phyloP scores from a whole-genome alignment of 2,329 filamentous ascomycete genomes.

The Ascochyta pisi region DNA sequence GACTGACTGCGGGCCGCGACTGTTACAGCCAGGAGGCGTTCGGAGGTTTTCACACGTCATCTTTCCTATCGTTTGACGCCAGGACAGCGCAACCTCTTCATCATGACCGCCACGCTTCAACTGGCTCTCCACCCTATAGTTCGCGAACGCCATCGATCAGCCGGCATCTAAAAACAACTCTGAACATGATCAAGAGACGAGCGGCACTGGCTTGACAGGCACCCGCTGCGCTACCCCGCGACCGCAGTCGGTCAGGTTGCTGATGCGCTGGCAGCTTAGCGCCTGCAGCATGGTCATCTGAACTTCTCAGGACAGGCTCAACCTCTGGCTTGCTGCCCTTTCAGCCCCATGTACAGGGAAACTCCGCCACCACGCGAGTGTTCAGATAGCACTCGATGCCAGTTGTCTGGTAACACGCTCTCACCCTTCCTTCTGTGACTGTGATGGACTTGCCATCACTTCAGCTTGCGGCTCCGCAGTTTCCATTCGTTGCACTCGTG shows the following conservation, averaged over 20 bases:
- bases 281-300: slow-evolving; percentile 48
- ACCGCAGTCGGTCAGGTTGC: slow-evolving; percentile 42
- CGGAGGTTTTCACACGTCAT: slow-evolving; percentile 15
- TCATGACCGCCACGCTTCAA: not conserved
- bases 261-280: slow-evolving; percentile 50
- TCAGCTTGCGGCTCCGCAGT: slow-evolving; percentile 29
- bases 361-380: slow-evolving; percentile 43
- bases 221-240: slow-evolving; percentile 44
- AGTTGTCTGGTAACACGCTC: slow-evolving; percentile 47
- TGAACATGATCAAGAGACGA: slow-evolving; percentile 26
- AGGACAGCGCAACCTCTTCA: slow-evolving; percentile 8
- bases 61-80: slow-evolving; percentile 2
- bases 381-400: slow-evolving; percentile 40
- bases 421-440: slow-evolving; percentile 36
- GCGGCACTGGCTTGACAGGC: slow-evolving; percentile 41
- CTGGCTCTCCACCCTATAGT: slow-evolving; percentile 25
- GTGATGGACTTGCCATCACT: slow-evolving; percentile 32
- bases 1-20: slow-evolving; percentile 12
- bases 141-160: slow-evolving; percentile 30
- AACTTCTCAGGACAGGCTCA: slow-evolving; percentile 25
- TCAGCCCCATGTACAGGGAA: slow-evolving; percentile 46
- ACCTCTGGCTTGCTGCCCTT: slow-evolving; percentile 37
- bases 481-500: slow-evolving; percentile 40
- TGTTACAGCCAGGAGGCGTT: slow-evolving; percentile 10
- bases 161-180: slow-evolving; percentile 41